Conservation (phyloP, 2,329 filamentous ascomycete genomes). For the Trichophyton simii region DNA sequence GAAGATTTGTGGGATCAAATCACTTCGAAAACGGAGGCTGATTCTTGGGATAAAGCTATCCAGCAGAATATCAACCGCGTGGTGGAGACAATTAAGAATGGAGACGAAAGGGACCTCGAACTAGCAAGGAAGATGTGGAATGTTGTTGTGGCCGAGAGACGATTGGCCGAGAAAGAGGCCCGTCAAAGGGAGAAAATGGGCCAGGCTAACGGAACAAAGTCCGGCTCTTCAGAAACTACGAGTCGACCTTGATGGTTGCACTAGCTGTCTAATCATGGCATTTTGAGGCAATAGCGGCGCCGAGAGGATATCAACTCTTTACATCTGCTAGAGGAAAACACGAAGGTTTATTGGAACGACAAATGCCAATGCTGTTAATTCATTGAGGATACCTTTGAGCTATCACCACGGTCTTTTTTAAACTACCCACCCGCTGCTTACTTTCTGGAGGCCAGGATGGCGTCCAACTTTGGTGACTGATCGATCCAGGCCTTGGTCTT, state of each 20-base stretch:
- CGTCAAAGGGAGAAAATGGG: slow-evolving; percentile 11
- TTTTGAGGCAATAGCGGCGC: neutral
- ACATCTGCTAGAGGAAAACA: neutral
- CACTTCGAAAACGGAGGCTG: slow-evolving; percentile 18
- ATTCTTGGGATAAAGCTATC: neutral
- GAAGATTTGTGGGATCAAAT: slow-evolving; percentile 34
- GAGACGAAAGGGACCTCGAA: slow-evolving; percentile 20
- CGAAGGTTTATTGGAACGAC: neutral
- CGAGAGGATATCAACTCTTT: neutral
- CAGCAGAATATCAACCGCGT: neutral
- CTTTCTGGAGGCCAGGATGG: neutral
- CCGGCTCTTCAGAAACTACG: neutral
- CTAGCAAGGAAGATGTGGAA: slow-evolving; percentile 28
- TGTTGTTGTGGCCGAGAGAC: slow-evolving; percentile 28
- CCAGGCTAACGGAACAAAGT: neutral
- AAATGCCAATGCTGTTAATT: neutral
- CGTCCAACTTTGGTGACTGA: neutral
- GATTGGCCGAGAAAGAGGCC: slow-evolving; percentile 23
- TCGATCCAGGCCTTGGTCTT: slow-evolving; percentile 4
- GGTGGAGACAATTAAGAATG: slow-evolving; percentile 13
- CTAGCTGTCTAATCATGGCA: neutral
- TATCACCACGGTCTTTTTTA: neutral
- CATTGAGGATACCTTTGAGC: neutral
- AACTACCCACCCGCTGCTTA: neutral
- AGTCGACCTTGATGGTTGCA: neutral